phyloP scores from a whole-genome alignment of 2,329 filamentous ascomycete genomes.

The Aureobasidium sp. region DNA sequence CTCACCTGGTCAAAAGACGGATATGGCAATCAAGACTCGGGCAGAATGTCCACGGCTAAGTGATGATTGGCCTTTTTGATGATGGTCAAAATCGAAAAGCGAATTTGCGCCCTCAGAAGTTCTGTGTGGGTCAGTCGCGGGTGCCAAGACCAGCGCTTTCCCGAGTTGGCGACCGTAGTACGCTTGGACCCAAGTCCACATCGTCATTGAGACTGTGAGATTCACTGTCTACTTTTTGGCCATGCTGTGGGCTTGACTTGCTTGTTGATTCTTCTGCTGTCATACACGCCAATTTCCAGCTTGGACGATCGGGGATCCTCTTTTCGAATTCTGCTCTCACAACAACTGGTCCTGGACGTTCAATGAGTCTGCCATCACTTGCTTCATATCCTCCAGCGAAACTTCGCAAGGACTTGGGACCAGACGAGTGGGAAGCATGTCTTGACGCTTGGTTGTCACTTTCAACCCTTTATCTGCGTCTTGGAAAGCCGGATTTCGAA shows the following conservation, averaged over 20 bases:
- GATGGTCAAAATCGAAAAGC: background rate
- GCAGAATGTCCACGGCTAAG: conserved; percentile 40
- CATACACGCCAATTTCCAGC: background rate
- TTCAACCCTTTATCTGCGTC: conserved; percentile 56
- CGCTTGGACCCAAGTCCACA: background rate
- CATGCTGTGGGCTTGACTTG: background rate
- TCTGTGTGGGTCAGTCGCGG: background rate
- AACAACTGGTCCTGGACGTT: background rate
- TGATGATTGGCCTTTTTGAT: conserved; percentile 38
- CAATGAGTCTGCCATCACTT: conserved; percentile 56
- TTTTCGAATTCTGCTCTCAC: too few species aligned
- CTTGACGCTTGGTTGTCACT: conserved; percentile 69
- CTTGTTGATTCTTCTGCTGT: background rate
- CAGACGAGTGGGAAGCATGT: conserved; percentile 68
- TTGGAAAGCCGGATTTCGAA: conserved; percentile 47
- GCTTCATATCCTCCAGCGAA: conserved; percentile 65
- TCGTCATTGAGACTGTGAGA: background rate
- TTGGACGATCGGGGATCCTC: background rate
- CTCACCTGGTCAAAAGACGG: conserved; percentile 7
- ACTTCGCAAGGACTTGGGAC: conserved; percentile 57
- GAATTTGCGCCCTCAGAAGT: background rate
- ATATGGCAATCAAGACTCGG: conserved; percentile 40
- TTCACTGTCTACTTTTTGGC: background rate
- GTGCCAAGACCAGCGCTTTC: background rate
- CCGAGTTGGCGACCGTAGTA: background rate